Conservation (phyloP, 1,284 basidiomycete species). For the Cryptococcus hybrid region DNA sequence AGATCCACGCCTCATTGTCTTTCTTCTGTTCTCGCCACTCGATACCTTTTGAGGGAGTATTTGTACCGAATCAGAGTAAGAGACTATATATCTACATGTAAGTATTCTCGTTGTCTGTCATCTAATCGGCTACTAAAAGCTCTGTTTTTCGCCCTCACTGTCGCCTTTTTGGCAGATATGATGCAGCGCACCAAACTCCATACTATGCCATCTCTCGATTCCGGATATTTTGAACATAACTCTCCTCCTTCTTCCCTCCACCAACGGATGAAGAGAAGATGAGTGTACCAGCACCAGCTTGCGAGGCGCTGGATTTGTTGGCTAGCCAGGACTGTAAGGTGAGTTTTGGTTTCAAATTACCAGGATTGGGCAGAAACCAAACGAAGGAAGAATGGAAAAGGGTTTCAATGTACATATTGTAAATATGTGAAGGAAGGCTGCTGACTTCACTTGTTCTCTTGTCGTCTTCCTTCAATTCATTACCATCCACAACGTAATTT, state of each 20-base stretch:
- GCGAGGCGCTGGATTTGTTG: constrained; percentile 4
- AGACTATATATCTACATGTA: too few species aligned
- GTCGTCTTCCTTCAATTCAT: background rate
- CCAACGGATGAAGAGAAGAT: constrained; percentile 10
- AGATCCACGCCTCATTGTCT: background rate
- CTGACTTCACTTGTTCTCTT: background rate
- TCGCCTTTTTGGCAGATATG: too few species aligned
- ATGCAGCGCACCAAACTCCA: background rate
- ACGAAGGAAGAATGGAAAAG: background rate
- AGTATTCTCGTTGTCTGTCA: too few species aligned
- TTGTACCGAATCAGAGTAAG: too few species aligned
- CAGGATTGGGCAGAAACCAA: background rate
- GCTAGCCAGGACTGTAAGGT: constrained; percentile 8
- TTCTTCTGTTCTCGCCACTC: too few species aligned
- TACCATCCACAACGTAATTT: too few species aligned
- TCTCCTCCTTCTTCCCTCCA: constrained; percentile 9
- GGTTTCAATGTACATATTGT: background rate
- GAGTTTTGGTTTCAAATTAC: background rate
- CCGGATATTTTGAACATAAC: constrained; percentile 3
- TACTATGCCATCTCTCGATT: constrained; percentile 7
- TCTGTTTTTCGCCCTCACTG: too few species aligned
- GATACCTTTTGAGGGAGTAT: too few species aligned
- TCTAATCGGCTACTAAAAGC: too few species aligned
- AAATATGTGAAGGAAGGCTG: background rate
- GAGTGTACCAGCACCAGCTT: constrained; percentile 8